Evolutionary conservation across 129 eudicot species (phyloP), one percentile per base, ranked within the genome.

Genomic region (Heracleum sosnowskyi): DNA sequence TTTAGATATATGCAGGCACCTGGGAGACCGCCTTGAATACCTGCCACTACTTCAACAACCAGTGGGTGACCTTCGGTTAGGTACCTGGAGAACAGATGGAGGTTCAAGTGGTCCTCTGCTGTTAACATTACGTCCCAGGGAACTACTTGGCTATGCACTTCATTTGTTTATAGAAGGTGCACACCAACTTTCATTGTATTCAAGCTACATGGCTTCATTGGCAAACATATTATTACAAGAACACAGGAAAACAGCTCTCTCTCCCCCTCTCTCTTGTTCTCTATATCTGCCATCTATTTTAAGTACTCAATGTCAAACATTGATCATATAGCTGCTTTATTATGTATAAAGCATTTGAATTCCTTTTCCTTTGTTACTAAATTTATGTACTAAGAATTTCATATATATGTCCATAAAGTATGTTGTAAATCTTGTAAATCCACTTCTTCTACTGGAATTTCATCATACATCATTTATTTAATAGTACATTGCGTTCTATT

Each of bases 1-100:
- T 39, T 78, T 78, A 91, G 97, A 85, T 82, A 73, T 91, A 82
- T 89, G 86, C 88, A 89, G 86, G 84, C 88, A 86, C 77, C 84
- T 87, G 79, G 85, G 82, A 76, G 71, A 75, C 78, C 83, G 81
- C 73, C 81, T 73, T 76, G 60, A 82, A 5, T 79, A 85, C 81
- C 79, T 91, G 62, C 93, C 97, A 36, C 83, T 88, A 75, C 81
- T 91, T 76, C 91, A 85, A 79, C 89, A 81, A 74, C 84, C 87
- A 11, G 63, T 91, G 28, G 91, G 93, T 78, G 73, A 35, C 74
- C 93, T 87, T 63, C 84, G 82, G 53, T 22, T 87, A 45, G 97
- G 97, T 76, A 87, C 91, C 31, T 89, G 93, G 97, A 76, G 82
- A 26, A 78, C 79, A 57, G 84, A 85, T 76, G 84, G 82, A 73